Evolutionary conservation across 495 filamentous ascomycete species (phyloP).

Genomic region (Hypoxylon subgilvum): DNA sequence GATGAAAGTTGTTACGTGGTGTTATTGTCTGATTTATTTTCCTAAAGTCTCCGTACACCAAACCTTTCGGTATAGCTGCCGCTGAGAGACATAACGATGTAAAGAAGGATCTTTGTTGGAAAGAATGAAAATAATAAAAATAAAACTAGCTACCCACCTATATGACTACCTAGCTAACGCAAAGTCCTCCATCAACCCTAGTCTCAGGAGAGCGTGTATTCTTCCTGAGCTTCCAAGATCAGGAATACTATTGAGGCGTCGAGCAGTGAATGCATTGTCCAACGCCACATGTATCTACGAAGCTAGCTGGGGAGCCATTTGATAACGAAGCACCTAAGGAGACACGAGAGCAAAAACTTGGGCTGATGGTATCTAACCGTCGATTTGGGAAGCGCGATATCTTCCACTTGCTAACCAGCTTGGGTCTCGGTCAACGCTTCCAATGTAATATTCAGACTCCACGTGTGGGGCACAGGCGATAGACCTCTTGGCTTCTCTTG

Average conservation of each 20-base stretch:
- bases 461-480: neutral
- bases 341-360: conserved; percentile 1
- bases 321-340: neutral
- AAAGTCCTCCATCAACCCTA: no score
- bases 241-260: conserved; percentile 24
- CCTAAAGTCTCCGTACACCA: no score
- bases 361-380: conserved; percentile 16
- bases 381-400: conserved; percentile 14
- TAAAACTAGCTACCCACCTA: no score
- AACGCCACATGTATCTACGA: conserved; percentile 21
- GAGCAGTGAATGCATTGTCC: conserved; percentile 34
- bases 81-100: no score
- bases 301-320: conserved; percentile 5
- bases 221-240: conserved; percentile 22
- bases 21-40: no score
- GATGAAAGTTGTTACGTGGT: no score
- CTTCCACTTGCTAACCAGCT: neutral
- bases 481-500: neutral
- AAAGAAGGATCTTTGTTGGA: no score
- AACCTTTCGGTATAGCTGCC: no score
- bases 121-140: no score
- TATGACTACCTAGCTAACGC: no score
- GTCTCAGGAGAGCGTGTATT: conserved; percentile 34
- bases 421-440: neutral
- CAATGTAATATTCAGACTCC: neutral